Percentiles rank a stretch among this genome's conserved stretches.
phyloP scores from a whole-genome alignment of 257 asterid species.

The Penstemon newberryi region DNA sequence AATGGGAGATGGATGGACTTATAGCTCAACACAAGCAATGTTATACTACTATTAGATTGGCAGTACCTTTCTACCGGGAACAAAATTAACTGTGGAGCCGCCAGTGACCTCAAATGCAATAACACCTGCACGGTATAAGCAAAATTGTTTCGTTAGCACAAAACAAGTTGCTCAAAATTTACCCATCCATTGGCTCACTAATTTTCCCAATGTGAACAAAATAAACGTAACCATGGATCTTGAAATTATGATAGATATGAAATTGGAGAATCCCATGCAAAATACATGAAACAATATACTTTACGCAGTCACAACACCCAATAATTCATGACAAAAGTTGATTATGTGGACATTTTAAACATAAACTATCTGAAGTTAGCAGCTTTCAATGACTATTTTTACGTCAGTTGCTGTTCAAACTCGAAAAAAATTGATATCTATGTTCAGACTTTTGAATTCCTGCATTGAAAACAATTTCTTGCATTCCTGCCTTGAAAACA shows the following conservation, averaged over 20 bases:
- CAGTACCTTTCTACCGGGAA: constrained; percentile 91
- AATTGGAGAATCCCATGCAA: not conserved
- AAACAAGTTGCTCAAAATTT: constrained; percentile 5
- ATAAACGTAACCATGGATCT: not conserved
- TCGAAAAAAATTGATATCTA: not conserved
- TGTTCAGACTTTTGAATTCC: not conserved
- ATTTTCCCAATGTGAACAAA: not conserved
- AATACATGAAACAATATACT: not conserved
- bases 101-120: constrained; percentile 98
- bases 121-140: constrained; percentile 83
- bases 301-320: not conserved
- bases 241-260: not conserved
- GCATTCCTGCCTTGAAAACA: too few species aligned
- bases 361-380: not conserved
- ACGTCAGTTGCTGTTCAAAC: not conserved
- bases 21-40: too few species aligned
- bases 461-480: too few species aligned
- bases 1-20: not conserved
- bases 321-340: not conserved
- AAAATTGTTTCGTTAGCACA: constrained; percentile 31
- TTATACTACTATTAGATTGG: constrained; percentile 3
- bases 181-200: not conserved
- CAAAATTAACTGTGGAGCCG: constrained; percentile 77
- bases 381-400: not conserved
- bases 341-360: not conserved